phyloP scores from a whole-genome alignment of 164 flowering plant species.

The Piper longum region DNA sequence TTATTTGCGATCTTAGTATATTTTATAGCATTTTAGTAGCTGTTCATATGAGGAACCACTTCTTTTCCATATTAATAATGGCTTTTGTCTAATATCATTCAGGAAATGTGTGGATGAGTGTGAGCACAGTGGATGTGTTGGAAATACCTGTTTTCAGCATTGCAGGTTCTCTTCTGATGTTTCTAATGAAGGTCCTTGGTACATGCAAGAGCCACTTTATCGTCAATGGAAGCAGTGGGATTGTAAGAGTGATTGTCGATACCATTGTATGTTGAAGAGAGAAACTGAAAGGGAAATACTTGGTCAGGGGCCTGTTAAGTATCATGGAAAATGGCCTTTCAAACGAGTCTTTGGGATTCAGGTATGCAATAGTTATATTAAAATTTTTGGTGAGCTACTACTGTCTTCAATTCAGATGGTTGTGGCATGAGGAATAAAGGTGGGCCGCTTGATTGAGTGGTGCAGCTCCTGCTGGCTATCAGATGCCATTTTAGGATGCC shows the following conservation, averaged over 20 bases:
- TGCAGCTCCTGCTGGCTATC: too few species aligned
- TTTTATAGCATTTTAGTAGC: too few species aligned
- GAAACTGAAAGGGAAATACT: conserved; percentile 51
- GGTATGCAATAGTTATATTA: conserved; percentile 26
- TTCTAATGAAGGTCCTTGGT: conserved; percentile 56
- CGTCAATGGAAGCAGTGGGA: conserved; percentile 19
- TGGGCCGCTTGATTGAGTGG: too few species aligned
- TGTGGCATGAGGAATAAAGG: too few species aligned
- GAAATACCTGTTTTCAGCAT: conserved; percentile 52
- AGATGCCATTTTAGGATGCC: too few species aligned
- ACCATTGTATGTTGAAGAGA: conserved; percentile 70
- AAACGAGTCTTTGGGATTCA: conserved; percentile 61
- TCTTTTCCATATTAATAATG: too few species aligned
- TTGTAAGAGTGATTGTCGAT: conserved; percentile 68
- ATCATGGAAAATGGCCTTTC: conserved; percentile 24
- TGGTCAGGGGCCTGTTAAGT: conserved; percentile 13
- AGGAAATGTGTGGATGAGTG: conserved; percentile 37
- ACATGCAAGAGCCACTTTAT: conserved; percentile 79
- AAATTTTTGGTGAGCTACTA: too few species aligned
- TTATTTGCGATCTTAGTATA: too few species aligned
- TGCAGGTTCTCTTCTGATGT: conserved; percentile 65
- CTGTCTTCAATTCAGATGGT: too few species aligned
- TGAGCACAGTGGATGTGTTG: too few species aligned
- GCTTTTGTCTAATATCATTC: conserved; percentile 1
- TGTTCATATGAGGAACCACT: too few species aligned